Evolutionary conservation across 2,329 filamentous ascomycete genomes (phyloP).

Genomic region (Aquanectria penicillioides): DNA sequence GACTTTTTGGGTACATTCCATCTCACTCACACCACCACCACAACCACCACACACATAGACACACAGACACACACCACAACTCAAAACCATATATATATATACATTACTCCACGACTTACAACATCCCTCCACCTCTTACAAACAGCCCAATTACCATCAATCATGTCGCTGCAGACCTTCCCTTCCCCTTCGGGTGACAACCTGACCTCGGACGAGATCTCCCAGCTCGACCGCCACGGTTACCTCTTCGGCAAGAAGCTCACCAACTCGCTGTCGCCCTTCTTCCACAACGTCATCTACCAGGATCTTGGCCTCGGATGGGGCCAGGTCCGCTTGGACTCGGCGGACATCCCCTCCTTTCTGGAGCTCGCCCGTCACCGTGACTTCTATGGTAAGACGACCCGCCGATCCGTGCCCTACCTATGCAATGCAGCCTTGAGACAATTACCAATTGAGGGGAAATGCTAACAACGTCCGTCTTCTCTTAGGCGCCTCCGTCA

Average conservation of each 20-base stretch:
- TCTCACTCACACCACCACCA: not conserved
- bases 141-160: not conserved
- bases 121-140: not conserved
- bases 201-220: slow-evolving; percentile 34
- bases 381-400: slow-evolving; percentile 66
- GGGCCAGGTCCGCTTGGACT: slow-evolving; percentile 64
- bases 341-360: slow-evolving; percentile 59
- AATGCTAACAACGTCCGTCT: not conserved
- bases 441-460: not conserved
- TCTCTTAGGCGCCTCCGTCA: slow-evolving; percentile 71
- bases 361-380: slow-evolving; percentile 63
- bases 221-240: slow-evolving; percentile 55
- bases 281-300: slow-evolving; percentile 65
- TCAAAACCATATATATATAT: not conserved
- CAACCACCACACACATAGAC: not conserved
- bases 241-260: slow-evolving; percentile 69
- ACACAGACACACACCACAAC: not conserved
- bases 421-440: too few relatives aligned
- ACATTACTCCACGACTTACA: not conserved
- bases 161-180: not conserved
- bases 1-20: not conserved
- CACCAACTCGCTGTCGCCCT: slow-evolving; percentile 63
- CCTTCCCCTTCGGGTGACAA: slow-evolving; percentile 34
- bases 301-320: slow-evolving; percentile 59
- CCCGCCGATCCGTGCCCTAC: not conserved